phyloP scores from a whole-genome alignment of 768 basidiomycete genomes.

The Mycena sanguinolenta region DNA sequence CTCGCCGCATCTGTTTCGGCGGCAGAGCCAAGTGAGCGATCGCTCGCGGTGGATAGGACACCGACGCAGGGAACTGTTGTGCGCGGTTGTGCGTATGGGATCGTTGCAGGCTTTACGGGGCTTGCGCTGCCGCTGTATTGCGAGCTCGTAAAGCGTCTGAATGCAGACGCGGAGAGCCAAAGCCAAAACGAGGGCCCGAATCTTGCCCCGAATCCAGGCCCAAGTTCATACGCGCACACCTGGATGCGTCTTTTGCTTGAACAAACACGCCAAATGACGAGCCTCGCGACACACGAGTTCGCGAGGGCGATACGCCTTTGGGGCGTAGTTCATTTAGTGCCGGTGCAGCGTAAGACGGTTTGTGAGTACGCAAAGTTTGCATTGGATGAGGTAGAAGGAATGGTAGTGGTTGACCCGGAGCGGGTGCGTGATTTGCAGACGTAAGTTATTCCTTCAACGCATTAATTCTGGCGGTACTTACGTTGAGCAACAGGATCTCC shows the following conservation, averaged over 20 bases:
- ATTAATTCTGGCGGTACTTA: no score
- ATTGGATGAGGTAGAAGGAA: background rate
- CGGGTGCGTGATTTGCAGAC: background rate
- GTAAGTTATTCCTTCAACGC: background rate
- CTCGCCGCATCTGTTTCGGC: background rate
- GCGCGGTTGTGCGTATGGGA: background rate
- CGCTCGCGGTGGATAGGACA: background rate
- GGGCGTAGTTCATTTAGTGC: background rate
- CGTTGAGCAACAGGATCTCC: background rate
- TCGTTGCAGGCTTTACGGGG: background rate
- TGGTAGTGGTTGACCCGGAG: background rate
- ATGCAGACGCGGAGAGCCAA: background rate
- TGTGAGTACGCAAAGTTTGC: constrained; percentile 1
- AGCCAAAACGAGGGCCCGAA: no score
- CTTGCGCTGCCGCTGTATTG: background rate
- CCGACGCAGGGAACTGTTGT: no score
- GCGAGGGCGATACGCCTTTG: constrained; percentile 1
- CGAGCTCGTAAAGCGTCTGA: background rate
- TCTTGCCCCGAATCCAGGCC: background rate
- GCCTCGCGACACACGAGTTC: background rate
- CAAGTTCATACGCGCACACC: background rate
- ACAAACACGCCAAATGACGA: background rate
- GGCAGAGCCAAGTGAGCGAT: background rate
- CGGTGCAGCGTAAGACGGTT: background rate
- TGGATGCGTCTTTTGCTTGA: background rate